phyloP scores from a whole-genome alignment of 129 eudicot genomes.

The Pittosporum tobira region DNA sequence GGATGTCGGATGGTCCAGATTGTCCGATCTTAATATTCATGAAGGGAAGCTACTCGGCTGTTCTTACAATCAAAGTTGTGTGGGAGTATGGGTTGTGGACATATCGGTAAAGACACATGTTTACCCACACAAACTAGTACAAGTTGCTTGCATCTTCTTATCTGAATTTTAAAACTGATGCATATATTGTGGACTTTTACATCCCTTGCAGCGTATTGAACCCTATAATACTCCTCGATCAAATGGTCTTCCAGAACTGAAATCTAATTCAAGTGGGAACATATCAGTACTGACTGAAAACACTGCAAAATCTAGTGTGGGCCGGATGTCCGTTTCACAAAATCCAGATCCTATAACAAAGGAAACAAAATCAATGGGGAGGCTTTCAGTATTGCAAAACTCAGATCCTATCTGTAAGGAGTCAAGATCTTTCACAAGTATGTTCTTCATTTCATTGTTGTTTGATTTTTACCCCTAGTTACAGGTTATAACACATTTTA shows the following conservation, averaged over 20 bases:
- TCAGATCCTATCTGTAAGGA: slow-evolving; percentile 50
- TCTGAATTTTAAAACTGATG: slow-evolving; percentile 16
- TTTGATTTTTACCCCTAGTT: not conserved
- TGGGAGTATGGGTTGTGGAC: slow-evolving; percentile 99
- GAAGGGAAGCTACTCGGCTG: slow-evolving; percentile 99
- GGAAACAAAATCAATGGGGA: slow-evolving; percentile 57
- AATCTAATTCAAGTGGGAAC: slow-evolving; percentile 55
- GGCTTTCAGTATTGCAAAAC: slow-evolving; percentile 54
- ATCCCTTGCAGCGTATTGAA: slow-evolving; percentile 54
- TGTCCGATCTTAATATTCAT: slow-evolving; percentile 84
- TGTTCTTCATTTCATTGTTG: slow-evolving; percentile 10
- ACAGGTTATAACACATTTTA: not conserved
- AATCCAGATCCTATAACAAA: slow-evolving; percentile 48
- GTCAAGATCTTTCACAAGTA: slow-evolving; percentile 63
- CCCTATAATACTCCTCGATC: slow-evolving; percentile 37
- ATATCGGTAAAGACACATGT: slow-evolving; percentile 50
- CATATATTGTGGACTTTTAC: slow-evolving; percentile 7
- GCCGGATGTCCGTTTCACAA: slow-evolving; percentile 64
- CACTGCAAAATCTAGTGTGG: slow-evolving; percentile 44
- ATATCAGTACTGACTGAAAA: slow-evolving; percentile 39
- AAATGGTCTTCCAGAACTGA: slow-evolving; percentile 47
- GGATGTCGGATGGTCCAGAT: slow-evolving; percentile 95
- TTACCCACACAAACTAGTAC: slow-evolving; percentile 3
- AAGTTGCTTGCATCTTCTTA: slow-evolving; percentile 2
- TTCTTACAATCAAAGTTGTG: slow-evolving; percentile 95